Evolutionary conservation across 148 eudicot genomes (phyloP).

Genomic region (Spergularia bocconei): DNA sequence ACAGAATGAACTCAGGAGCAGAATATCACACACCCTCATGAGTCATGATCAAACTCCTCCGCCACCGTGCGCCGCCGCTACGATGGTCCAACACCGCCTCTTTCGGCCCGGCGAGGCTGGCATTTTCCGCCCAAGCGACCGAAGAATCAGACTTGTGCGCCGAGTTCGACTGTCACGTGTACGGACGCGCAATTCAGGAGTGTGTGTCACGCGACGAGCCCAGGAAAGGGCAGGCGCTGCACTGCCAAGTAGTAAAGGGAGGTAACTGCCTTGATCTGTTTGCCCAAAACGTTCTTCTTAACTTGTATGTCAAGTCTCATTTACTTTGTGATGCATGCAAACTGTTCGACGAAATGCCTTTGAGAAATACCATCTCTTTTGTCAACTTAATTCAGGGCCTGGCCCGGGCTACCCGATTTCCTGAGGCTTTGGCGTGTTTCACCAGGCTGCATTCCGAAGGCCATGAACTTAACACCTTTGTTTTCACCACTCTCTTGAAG

Average conservation of each 20-base stretch:
- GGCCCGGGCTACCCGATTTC: slow-evolving; percentile 26
- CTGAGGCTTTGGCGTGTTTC: slow-evolving; percentile 49
- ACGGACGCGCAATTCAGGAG: slow-evolving; percentile 48
- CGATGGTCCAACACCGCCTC: slow-evolving; percentile 12
- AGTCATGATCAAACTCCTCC: slow-evolving; percentile 21
- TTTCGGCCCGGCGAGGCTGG: neutral
- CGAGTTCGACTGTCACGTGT: slow-evolving; percentile 40
- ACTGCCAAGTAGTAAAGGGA: slow-evolving; percentile 52
- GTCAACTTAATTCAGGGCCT: slow-evolving; percentile 72
- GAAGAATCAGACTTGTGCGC: neutral
- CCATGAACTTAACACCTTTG: slow-evolving; percentile 71
- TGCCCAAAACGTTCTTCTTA: slow-evolving; percentile 55
- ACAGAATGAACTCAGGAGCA: neutral
- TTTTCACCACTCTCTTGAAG: slow-evolving; percentile 73
- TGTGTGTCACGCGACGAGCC: slow-evolving; percentile 34
- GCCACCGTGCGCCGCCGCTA: slow-evolving; percentile 21
- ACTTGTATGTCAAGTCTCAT: slow-evolving; percentile 52
- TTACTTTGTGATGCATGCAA: slow-evolving; percentile 41
- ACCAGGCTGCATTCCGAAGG: slow-evolving; percentile 57
- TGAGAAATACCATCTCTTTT: slow-evolving; percentile 54
- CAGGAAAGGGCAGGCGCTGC: slow-evolving; percentile 43
- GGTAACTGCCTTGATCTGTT: slow-evolving; percentile 71
- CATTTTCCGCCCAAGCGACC: slow-evolving; percentile 22
- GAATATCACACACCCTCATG: neutral
- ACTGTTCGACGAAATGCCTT: slow-evolving; percentile 71